phyloP scores from a whole-genome alignment of 2,329 filamentous ascomycete species.

The Rasamsonia emersonii region DNA sequence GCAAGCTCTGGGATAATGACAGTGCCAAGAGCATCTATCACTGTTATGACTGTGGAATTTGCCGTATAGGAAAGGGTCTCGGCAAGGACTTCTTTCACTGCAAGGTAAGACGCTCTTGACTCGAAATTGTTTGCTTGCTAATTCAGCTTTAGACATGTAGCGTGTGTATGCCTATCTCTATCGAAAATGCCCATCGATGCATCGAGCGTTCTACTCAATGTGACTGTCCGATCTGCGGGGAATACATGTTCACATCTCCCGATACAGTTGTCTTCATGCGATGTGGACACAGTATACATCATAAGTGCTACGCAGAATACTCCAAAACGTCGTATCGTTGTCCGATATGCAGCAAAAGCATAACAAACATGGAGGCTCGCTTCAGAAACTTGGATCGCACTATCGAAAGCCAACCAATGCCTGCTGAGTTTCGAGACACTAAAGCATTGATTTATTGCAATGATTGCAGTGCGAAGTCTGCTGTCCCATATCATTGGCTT shows the following conservation, averaged over 20 bases:
- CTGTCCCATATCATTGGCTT: slow-evolving; percentile 87
- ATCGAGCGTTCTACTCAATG: slow-evolving; percentile 92
- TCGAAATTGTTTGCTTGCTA: slow-evolving; percentile 11
- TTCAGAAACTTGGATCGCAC: slow-evolving; percentile 85
- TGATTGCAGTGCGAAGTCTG: slow-evolving; percentile 82
- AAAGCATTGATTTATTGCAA: slow-evolving; percentile 84
- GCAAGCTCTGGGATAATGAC: slow-evolving; percentile 96
- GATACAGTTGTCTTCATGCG: slow-evolving; percentile 86
- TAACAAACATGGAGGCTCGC: slow-evolving; percentile 94
- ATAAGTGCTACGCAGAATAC: slow-evolving; percentile 77
- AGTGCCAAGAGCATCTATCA: slow-evolving; percentile 88
- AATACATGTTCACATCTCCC: slow-evolving; percentile 91
- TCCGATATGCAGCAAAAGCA: slow-evolving; percentile 90
- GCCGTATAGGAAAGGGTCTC: slow-evolving; percentile 77
- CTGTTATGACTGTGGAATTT: slow-evolving; percentile 92
- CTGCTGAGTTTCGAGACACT: slow-evolving; percentile 67
- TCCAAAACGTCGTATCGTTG: slow-evolving; percentile 90
- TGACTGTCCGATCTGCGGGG: slow-evolving; percentile 92
- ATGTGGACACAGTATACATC: slow-evolving; percentile 93
- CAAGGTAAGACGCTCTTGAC: slow-evolving; percentile 63
- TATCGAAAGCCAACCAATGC: slow-evolving; percentile 88
- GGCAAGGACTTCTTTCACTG: slow-evolving; percentile 98
- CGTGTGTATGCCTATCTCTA: slow-evolving; percentile 85
- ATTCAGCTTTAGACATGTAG: slow-evolving; percentile 62
- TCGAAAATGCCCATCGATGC: slow-evolving; percentile 78